Evolutionary conservation across 73 alveolate genomes (phyloP), one percentile per base, ranked within the genome.

Genomic region (Paramecium caudatum): DNA sequence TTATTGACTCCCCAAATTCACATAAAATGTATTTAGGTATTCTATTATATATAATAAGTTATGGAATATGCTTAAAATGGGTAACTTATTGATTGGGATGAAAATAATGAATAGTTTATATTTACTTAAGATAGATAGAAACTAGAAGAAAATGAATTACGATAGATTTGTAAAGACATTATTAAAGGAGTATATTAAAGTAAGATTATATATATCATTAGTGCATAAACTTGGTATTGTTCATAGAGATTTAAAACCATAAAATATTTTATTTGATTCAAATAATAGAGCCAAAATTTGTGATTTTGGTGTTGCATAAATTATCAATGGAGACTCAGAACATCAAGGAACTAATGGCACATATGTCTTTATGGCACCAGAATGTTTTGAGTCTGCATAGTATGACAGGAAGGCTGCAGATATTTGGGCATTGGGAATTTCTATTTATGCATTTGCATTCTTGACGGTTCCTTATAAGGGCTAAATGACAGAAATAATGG

Each of bases 161-260:
- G 90, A 61, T 46, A 88, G 33, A 65, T 93, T n/a, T 61, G 91
- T 16, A 88, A 95, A 43, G 98, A 95, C 82, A 70, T 94, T 30
- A 82, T 94, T 9, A 45, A 94, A 36, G 98, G 94, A 4, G 15
- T 95, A 13, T 94, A 95, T 61, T 94, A 91, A 47, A 82, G 82
- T 82, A 47, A 46, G 7, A 47, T 23, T 62, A 0, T 6, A 0
- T 23, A 19, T 47, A 39, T 41, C 37, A 33, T 65, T 3, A 86
- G 90, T 98, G 85, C 99, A 98, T 90, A 12, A 91, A 21, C 82
- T 93, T 41, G 95, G 95, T 65, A 97, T 97, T 46, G 94, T 98
- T 15, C 99, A 98, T 91, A 90, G 99, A 69, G 99, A 98, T 92
- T 91, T 98, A 15, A 98, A 98, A 50, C 99, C 99, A 10, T 93